Conservation (phyloP, 2,329 filamentous ascomycete genomes). For the Colletotrichum sidae region DNA sequence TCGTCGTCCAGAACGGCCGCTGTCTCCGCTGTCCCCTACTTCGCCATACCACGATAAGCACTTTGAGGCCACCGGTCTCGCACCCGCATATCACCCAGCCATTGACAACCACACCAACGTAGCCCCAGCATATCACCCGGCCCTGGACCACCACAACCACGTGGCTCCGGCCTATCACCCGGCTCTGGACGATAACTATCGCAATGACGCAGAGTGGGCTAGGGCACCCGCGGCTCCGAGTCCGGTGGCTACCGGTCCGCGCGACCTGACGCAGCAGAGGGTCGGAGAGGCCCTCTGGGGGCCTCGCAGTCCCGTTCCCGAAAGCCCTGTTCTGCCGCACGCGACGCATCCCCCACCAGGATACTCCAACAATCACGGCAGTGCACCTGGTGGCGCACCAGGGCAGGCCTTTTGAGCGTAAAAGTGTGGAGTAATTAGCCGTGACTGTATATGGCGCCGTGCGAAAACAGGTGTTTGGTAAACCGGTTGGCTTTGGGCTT, state of each 20-base stretch:
- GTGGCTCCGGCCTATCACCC: background rate
- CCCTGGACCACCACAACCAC: no score
- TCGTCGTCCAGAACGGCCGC: conserved; percentile 17
- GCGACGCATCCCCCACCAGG: background rate
- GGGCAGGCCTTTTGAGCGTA: conserved; percentile 7
- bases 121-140: conserved; percentile 1
- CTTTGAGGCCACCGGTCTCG: conserved; percentile 21
- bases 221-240: background rate
- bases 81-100: conserved; percentile 13
- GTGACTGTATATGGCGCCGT: background rate
- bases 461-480: conserved; percentile 1
- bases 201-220: conserved; percentile 16
- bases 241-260: conserved; percentile 33
- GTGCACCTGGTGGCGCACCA: conserved; percentile 3
- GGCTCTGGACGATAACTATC: conserved; percentile 25
- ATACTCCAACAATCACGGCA: background rate
- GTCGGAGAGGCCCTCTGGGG: conserved; percentile 50
- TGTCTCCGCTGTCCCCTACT: conserved; percentile 24
- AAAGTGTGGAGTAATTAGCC: no score
- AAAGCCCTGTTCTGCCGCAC: conserved; percentile 27
- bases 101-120: background rate
- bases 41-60: conserved; percentile 25
- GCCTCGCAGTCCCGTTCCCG: conserved; percentile 21
- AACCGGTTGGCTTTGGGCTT: conserved; percentile 5
- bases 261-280: conserved; percentile 46